Evolutionary conservation across 225 moss, liverwort and hornwort genomes (phyloP).

Genomic region (Neckera pumila): DNA sequence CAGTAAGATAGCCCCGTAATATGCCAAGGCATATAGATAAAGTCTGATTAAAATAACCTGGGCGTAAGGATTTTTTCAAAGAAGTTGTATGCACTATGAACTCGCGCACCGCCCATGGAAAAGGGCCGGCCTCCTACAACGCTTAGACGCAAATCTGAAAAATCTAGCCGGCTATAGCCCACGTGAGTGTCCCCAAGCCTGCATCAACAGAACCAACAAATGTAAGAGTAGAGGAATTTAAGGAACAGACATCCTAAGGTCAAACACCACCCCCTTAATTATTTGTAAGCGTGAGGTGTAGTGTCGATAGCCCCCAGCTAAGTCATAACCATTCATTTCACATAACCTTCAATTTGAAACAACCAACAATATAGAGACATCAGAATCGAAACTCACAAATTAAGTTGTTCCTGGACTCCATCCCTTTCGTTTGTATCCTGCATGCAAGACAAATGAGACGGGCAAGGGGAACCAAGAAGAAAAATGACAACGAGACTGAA

Average conservation of each 20-base stretch:
- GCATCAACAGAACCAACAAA: background rate
- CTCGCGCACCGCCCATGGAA: slow-evolving; percentile 49
- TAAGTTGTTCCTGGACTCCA: slow-evolving; percentile 56
- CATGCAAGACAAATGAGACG: background rate
- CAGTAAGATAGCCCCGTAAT: background rate
- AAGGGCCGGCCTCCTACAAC: slow-evolving; percentile 91
- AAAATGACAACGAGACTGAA: background rate
- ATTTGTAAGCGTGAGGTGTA: background rate
- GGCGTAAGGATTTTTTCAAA: slow-evolving; percentile 15
- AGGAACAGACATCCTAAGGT: background rate
- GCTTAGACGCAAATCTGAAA: slow-evolving; percentile 47
- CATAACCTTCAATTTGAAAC: background rate
- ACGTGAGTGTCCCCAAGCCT: slow-evolving; percentile 81
- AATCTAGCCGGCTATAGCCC: slow-evolving; percentile 66
- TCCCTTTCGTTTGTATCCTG: slow-evolving; percentile 9
- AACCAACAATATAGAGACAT: background rate
- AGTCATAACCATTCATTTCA: background rate
- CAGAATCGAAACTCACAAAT: slow-evolving; percentile 39
- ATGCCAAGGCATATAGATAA: background rate
- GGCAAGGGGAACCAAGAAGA: background rate
- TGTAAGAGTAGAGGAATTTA: background rate
- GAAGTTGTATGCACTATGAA: slow-evolving; percentile 1
- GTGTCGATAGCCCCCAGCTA: background rate
- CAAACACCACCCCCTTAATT: background rate
- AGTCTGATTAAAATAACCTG: slow-evolving; percentile 2